Evolutionary conservation across 331 rosid species (phyloP).

Genomic region (Acacia concinna): DNA sequence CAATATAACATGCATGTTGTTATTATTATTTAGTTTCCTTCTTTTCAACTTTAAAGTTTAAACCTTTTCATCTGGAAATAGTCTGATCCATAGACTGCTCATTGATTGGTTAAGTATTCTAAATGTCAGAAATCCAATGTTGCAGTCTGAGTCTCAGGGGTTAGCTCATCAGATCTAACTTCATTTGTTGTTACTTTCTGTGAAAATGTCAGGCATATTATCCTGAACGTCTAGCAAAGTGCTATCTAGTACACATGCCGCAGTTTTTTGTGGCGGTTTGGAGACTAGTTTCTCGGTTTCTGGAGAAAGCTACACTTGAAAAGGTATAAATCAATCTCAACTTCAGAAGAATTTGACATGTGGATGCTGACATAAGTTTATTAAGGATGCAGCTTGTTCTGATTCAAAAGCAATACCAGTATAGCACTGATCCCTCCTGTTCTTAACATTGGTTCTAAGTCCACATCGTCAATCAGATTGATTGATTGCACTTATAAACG

Average conservation of each 20-base stretch:
- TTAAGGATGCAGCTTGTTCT: not conserved
- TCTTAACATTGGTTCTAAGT: no score
- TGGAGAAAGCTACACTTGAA: constrained; percentile 77
- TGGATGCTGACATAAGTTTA: no score
- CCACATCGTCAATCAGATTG: no score
- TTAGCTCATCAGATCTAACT: not conserved
- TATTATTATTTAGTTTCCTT: not conserved
- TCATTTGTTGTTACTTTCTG: not conserved
- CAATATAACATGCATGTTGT: not conserved
- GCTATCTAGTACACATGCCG: constrained; percentile 79
- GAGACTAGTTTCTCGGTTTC: constrained; percentile 85
- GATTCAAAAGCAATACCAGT: not conserved
- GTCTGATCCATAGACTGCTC: not conserved
- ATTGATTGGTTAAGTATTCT: not conserved
- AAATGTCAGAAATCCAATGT: not conserved
- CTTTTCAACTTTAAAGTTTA: not conserved
- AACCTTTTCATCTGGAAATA: not conserved
- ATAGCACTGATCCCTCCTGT: no score
- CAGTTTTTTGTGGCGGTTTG: constrained; percentile 87
- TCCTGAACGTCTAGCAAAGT: constrained; percentile 88
- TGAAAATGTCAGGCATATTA: constrained; percentile 69
- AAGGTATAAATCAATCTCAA: constrained; percentile 52
- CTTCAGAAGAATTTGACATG: no score
- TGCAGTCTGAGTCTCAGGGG: not conserved
- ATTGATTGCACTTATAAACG: not conserved